These are phyloP conservation scores for Blastocystis sp. DNA, from an alignment of 352 stramenopile species.

Conservation along the genomic window DNA sequence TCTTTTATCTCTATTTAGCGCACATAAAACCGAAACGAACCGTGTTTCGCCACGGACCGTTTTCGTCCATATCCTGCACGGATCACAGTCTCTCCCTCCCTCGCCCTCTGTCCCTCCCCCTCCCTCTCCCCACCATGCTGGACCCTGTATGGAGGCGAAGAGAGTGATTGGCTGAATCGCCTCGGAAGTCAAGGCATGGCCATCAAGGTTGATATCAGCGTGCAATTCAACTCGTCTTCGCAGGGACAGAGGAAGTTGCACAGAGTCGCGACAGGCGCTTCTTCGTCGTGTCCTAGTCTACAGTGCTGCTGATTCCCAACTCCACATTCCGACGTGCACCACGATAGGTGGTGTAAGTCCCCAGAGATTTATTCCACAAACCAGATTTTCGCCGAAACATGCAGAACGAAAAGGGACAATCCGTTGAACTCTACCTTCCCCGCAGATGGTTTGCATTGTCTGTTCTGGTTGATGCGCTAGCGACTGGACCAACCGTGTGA, in stretches of 20 bases:
- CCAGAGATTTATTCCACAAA: slow-evolving; percentile 49
- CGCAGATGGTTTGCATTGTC: slow-evolving; percentile 48
- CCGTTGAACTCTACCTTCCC: slow-evolving; percentile 65
- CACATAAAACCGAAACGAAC: neutral
- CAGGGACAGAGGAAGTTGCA: slow-evolving; percentile 29
- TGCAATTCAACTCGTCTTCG: too few species aligned
- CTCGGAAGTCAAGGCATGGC: too few species aligned
- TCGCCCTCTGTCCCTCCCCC: too few species aligned
- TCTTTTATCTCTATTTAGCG: neutral
- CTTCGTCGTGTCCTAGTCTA: slow-evolving; percentile 37
- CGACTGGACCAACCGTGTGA: slow-evolving; percentile 66
- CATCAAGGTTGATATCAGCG: too few species aligned
- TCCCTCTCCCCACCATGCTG: too few species aligned
- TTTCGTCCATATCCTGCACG: too few species aligned
- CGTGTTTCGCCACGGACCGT: neutral
- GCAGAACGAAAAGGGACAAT: slow-evolving; percentile 65
- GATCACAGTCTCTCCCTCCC: too few species aligned
- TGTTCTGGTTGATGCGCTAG: neutral
- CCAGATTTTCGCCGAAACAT: slow-evolving; percentile 28
- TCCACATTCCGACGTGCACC: slow-evolving; percentile 40
- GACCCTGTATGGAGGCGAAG: too few species aligned
- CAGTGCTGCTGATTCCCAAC: neutral
- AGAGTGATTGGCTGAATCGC: too few species aligned
- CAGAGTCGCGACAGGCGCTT: neutral
- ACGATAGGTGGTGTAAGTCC: slow-evolving; percentile 11